Conservation (phyloP, 2,329 filamentous ascomycete species). For the Pyrenochaeta sp. region DNA sequence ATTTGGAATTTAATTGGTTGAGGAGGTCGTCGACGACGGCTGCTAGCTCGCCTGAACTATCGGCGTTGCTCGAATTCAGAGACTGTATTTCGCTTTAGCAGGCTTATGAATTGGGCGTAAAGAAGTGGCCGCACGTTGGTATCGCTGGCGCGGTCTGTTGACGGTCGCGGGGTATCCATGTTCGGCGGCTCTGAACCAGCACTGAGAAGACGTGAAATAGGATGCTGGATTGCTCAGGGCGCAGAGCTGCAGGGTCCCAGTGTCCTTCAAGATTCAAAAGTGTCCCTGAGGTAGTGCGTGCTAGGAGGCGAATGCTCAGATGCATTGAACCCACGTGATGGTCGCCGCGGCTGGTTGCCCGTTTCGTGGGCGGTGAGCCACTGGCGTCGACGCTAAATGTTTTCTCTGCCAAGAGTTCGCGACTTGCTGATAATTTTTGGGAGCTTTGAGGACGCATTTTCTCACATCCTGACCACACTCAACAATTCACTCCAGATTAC, state of each 20-base stretch:
- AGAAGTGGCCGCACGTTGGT: slow-evolving; percentile 20
- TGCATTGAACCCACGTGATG: slow-evolving; percentile 28
- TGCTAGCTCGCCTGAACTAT: slow-evolving; percentile 68
- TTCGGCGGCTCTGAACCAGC: background rate
- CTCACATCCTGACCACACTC: slow-evolving; percentile 8
- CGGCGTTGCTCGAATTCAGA: slow-evolving; percentile 26
- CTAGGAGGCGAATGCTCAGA: slow-evolving; percentile 18
- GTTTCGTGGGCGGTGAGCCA: slow-evolving; percentile 38
- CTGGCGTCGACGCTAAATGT: slow-evolving; percentile 35
- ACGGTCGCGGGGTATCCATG: slow-evolving; percentile 33
- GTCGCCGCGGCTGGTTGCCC: slow-evolving; percentile 34
- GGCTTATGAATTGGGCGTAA: background rate
- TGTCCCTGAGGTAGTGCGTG: background rate
- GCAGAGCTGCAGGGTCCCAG: background rate
- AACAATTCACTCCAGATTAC: background rate
- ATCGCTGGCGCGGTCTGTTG: slow-evolving; percentile 34
- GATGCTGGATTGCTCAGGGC: background rate
- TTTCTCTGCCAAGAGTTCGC: slow-evolving; percentile 49
- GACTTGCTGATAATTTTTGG: slow-evolving; percentile 35
- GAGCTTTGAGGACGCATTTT: slow-evolving; percentile 28
- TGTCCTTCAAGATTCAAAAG: no score
- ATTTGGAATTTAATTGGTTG: slow-evolving; percentile 84
- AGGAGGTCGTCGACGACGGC: slow-evolving; percentile 86
- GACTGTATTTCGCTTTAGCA: slow-evolving; percentile 18
- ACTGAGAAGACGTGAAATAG: background rate